phyloP scores from a whole-genome alignment of 176 grass and related monocot genomes.

The Cenchrus fungigraminus region DNA sequence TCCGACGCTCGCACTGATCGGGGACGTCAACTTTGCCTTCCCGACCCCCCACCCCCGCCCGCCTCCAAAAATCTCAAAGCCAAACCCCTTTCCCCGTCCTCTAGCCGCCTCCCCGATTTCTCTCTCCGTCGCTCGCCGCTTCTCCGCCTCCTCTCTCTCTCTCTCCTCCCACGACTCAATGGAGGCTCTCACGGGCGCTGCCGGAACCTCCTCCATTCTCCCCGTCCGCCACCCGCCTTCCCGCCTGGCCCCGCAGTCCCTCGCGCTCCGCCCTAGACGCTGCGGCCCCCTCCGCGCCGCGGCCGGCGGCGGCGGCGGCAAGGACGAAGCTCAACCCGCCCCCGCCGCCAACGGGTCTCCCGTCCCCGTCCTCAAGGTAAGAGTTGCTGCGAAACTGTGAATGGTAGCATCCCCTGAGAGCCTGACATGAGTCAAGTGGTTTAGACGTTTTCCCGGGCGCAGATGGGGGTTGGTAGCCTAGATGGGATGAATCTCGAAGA shows the following conservation, averaged over 20 bases:
- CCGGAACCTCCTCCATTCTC: constrained; percentile 42
- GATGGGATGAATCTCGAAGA: background rate
- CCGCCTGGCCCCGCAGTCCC: background rate
- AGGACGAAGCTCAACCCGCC: constrained; percentile 38
- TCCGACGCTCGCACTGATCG: background rate
- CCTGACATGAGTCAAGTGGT: background rate
- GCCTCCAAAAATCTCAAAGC: constrained; percentile 32
- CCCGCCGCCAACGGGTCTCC: constrained; percentile 43
- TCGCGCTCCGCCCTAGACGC: constrained; percentile 19
- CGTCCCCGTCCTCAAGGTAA: constrained; percentile 50
- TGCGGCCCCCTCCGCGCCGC: constrained; percentile 41
- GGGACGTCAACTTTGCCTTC: constrained; percentile 2
- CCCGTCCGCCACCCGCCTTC: constrained; percentile 15
- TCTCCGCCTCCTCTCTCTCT: background rate
- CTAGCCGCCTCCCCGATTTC: constrained; percentile 49
- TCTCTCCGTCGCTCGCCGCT: constrained; percentile 3
- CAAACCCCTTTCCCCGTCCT: constrained; percentile 5
- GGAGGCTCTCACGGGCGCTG: constrained; percentile 49
- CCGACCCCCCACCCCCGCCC: background rate
- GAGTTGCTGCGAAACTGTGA: background rate
- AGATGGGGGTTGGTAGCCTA: background rate
- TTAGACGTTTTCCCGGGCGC: background rate
- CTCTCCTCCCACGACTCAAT: background rate
- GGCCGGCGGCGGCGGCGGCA: constrained; percentile 5
- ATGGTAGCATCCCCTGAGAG: no score